Percentiles rank a stretch among this genome's conserved stretches.
Conservation (phyloP, 1,284 basidiomycete species). For the Cutaneotrichosporon dermatis region DNA sequence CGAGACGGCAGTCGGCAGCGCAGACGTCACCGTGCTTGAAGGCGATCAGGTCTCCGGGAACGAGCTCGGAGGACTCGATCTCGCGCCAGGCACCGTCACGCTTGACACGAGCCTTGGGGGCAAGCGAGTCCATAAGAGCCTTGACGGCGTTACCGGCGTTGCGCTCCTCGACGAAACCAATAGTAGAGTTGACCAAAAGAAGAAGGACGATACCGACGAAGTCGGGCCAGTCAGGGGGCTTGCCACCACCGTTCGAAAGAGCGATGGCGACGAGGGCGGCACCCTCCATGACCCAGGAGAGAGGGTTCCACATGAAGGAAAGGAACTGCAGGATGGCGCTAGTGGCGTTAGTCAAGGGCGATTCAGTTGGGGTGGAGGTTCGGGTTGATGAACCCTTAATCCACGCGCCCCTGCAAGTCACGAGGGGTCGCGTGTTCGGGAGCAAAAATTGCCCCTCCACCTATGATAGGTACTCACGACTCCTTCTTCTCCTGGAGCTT, state of each 20-base stretch:
- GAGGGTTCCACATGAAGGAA: constrained; percentile 97
- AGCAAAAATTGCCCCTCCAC: too few species aligned
- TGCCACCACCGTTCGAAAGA: constrained; percentile 81
- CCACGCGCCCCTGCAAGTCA: too few species aligned
- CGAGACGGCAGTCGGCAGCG: constrained; percentile 90
- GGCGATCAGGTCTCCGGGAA: constrained; percentile 88
- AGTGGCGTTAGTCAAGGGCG: constrained; percentile 4
- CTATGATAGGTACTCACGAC: constrained; percentile 51
- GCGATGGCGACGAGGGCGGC: constrained; percentile 94
- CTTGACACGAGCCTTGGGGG: constrained; percentile 90
- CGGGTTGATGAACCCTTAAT: too few species aligned
- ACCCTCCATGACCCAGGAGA: constrained; percentile 99
- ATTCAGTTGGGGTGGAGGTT: neutral
- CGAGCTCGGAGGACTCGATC: constrained; percentile 80
- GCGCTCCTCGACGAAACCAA: constrained; percentile 97
- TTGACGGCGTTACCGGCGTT: constrained; percentile 98
- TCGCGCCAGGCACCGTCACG: constrained; percentile 78
- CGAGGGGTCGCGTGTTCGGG: too few species aligned
- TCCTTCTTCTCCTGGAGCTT: constrained; percentile 87
- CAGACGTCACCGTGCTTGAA: constrained; percentile 99
- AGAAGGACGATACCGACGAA: constrained; percentile 94
- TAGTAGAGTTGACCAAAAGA: constrained; percentile 88
- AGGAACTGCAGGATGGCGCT: constrained; percentile 65
- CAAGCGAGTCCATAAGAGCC: constrained; percentile 97
- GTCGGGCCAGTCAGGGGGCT: constrained; percentile 92